Conservation (phyloP, 441 rosid genomes). For the Jatropha multifida region DNA sequence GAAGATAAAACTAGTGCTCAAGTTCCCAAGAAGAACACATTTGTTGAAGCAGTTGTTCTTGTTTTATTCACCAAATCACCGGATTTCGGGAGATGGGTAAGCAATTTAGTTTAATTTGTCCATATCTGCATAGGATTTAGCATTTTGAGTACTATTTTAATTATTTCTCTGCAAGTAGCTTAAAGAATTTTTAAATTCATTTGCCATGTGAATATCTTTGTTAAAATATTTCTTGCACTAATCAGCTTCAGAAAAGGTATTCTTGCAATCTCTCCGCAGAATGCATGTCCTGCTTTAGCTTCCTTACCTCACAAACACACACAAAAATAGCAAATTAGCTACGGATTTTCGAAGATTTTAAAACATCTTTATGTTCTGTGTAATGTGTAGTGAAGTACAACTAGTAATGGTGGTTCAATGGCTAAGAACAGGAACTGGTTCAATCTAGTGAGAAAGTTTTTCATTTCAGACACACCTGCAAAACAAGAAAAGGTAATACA, state of each 20-base stretch:
- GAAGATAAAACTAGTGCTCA: neutral
- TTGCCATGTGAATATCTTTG: neutral
- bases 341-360: neutral
- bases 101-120: slow-evolving; percentile 12
- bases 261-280: neutral
- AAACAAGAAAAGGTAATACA: slow-evolving; percentile 60
- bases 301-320: too few species aligned
- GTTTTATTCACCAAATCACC: slow-evolving; percentile 24
- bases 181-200: neutral
- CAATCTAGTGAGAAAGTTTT: slow-evolving; percentile 58
- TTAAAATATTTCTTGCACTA: neutral
- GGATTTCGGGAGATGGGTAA: slow-evolving; percentile 38
- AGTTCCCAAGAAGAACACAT: slow-evolving; percentile 24
- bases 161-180: neutral
- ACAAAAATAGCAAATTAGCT: too few species aligned
- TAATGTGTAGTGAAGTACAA: neutral
- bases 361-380: neutral
- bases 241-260: neutral
- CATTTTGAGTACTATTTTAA: slow-evolving; percentile 12
- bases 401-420: slow-evolving; percentile 53
- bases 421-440: slow-evolving; percentile 75
- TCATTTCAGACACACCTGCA: slow-evolving; percentile 48
- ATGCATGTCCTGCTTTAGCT: neutral
- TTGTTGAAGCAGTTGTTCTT: slow-evolving; percentile 24
- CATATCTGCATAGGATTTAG: slow-evolving; percentile 16